Conservation (phyloP, 495 filamentous ascomycete species). For the Xylaria longipes region DNA sequence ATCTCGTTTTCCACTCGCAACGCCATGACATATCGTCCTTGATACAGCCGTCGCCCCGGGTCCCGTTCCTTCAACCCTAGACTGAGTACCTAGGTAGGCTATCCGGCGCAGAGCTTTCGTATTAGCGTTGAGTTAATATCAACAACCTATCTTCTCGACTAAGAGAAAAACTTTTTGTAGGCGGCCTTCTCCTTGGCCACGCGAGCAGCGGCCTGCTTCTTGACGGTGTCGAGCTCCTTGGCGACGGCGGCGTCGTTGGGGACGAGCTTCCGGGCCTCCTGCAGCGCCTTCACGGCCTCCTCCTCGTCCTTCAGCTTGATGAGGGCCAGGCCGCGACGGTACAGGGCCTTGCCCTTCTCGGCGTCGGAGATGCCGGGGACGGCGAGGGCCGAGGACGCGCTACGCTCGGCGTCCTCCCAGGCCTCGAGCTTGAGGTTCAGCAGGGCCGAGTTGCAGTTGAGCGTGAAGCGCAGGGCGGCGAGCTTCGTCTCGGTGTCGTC, state of each 20-base stretch:
- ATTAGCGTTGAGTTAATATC: background rate
- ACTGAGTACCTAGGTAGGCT: background rate
- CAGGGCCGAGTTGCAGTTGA: constrained; percentile 80
- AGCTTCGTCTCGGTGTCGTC: constrained; percentile 70
- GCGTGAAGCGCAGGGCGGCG: constrained; percentile 73
- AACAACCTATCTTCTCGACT: constrained; percentile 3
- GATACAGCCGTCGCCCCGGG: background rate
- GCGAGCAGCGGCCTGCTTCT: constrained; percentile 74
- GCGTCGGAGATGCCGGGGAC: constrained; percentile 68
- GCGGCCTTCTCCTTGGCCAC: constrained; percentile 86
- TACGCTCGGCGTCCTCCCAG: constrained; percentile 70
- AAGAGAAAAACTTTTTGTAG: constrained; percentile 84
- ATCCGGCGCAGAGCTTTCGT: background rate
- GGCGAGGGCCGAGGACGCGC: constrained; percentile 76
- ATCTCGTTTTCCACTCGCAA: background rate
- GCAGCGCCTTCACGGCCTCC: constrained; percentile 75
- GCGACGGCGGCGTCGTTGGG: constrained; percentile 78
- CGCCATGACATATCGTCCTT: background rate
- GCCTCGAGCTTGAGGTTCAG: constrained; percentile 80
- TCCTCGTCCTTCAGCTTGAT: constrained; percentile 86
- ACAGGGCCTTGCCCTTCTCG: constrained; percentile 88
- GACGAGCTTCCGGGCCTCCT: constrained; percentile 73
- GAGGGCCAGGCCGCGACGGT: constrained; percentile 77
- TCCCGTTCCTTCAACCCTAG: background rate
- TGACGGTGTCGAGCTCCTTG: constrained; percentile 76